Percentiles rank a stretch among this genome's conserved stretches.
These are phyloP conservation scores for Cercospora citrullina DNA, from an alignment of 2,329 filamentous ascomycete genomes.

Conservation along the genomic window DNA sequence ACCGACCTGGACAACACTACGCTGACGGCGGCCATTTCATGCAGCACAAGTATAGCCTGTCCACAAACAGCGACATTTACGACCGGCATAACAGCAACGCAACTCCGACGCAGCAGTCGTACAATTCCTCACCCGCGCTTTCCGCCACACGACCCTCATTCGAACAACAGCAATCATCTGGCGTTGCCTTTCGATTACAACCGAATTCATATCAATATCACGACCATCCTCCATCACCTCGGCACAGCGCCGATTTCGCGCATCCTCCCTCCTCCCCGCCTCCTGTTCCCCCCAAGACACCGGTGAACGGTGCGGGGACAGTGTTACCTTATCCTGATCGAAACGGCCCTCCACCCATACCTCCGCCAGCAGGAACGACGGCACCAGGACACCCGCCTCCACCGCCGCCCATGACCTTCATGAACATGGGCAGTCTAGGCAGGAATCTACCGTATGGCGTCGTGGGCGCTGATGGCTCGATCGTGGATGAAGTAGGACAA, in stretches of 20 bases:
- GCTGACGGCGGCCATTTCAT: slow-evolving; percentile 50
- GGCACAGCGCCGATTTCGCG: slow-evolving; percentile 25
- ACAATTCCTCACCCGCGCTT: slow-evolving; percentile 21
- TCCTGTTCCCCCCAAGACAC: slow-evolving; percentile 36
- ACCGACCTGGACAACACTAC: slow-evolving; percentile 47
- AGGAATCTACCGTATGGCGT: slow-evolving; percentile 71
- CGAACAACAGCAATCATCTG: slow-evolving; percentile 14
- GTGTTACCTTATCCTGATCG: slow-evolving; percentile 31
- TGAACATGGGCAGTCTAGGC: slow-evolving; percentile 38
- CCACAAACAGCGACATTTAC: slow-evolving; percentile 20
- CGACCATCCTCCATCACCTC: slow-evolving; percentile 12
- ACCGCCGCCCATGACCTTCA: slow-evolving; percentile 32
- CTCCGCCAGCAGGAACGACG: not conserved
- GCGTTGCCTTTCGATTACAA: slow-evolving; percentile 12
- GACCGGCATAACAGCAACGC: slow-evolving; percentile 15
- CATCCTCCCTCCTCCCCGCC: slow-evolving; percentile 18
- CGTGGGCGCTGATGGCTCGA: slow-evolving; percentile 33
- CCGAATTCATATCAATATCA: slow-evolving; percentile 15
- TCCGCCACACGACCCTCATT: slow-evolving; percentile 16
- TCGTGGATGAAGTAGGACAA: slow-evolving; percentile 53
- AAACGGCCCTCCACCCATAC: slow-evolving; percentile 11
- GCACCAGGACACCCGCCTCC: not conserved
- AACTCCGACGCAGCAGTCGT: slow-evolving; percentile 9
- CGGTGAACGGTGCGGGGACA: slow-evolving; percentile 16
- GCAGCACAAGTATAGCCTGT: slow-evolving; percentile 62